A percentile compares a stretch with the other conserved stretches of the same genome.
Conservation (phyloP, 2,329 filamentous ascomycete species). For the Scedosporium aurantiacum region DNA sequence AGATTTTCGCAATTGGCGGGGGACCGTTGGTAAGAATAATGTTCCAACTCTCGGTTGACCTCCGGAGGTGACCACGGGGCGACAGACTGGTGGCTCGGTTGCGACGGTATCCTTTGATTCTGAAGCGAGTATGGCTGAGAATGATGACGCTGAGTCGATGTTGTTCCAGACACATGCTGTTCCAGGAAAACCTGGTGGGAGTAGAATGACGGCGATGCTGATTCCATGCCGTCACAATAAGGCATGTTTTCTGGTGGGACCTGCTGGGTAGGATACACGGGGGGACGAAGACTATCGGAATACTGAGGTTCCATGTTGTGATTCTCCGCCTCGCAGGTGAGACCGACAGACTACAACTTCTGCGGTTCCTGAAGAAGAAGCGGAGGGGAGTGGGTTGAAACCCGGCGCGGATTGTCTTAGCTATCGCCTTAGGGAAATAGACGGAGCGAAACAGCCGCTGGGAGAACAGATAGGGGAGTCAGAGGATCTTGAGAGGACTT, state of each 20-base stretch:
- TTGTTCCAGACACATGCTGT: not conserved
- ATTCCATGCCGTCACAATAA: not conserved
- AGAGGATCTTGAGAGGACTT: not conserved
- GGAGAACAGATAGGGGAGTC: not conserved
- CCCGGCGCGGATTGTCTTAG: not conserved
- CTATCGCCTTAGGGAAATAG: not conserved
- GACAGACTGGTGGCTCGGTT: not conserved
- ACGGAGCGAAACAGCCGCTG: not conserved
- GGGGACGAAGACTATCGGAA: not conserved
- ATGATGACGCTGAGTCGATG: not conserved
- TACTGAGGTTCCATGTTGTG: not conserved
- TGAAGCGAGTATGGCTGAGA: not conserved
- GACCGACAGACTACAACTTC: not conserved
- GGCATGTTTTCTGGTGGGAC: not conserved
- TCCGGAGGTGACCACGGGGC: conserved; percentile 24
- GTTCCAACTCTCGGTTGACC: conserved; percentile 25
- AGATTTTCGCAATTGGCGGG: conserved; percentile 16
- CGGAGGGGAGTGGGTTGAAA: not conserved
- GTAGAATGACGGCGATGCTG: not conserved
- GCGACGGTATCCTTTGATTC: not conserved
- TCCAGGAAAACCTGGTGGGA: not conserved
- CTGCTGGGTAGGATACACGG: not conserved
- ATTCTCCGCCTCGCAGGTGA: not conserved
- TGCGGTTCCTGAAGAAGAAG: not conserved
- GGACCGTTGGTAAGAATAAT: conserved; percentile 23